Base-by-base conservation (phyloP, 2,329 filamentous ascomycete genomes). In the Coccinonectria pachysandricola region DNA sequence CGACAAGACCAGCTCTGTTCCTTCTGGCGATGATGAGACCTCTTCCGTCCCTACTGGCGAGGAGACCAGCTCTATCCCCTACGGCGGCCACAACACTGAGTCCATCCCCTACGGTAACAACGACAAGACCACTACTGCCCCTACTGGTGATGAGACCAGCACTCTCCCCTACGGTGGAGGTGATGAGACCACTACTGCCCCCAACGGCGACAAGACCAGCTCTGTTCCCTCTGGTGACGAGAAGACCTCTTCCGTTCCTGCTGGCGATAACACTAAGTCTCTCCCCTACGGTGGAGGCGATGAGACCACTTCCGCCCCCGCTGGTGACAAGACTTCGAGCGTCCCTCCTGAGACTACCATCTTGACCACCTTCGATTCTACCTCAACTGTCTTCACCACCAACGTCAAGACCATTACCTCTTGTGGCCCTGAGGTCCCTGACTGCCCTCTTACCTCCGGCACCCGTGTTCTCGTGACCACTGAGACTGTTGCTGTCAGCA, bases 261-360 rank as follows among this genome's bases (percentile, higher is more conserved):
- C 10, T 12, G 28, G 27, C 3, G 20, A 25, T 6, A 9, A 30
- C 11, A 30, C 31, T 12, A 19, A 28, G 13, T 27, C 26, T 12
- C 19, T 20, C 17, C 35, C 35, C 7, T 8, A 8, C 11, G 33
- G 27, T 8, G 7, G 22, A 15, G 8, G 24, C 7, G 35, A 36
- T 15, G 12, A 39, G 24, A 27, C 47, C 28, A 27, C 46, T 35
- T 31, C 36, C 29, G 30, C 30, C 19, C 22, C 36, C 9, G 30
- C 24, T 22, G 43, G 36, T 17, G 49, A 47, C 23, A 26, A 31
- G 23, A 47, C 51, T 19, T 44, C 45, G 13, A 48, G 49, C n/a
- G 35, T 39, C 15, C 36, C 40, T 12, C 32, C 30, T 14, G 23
- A 32, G 16, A 36, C 43, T 22, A 36, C 39, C 12, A n/a, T n/a